Evolutionary conservation across 2,329 filamentous ascomycete species (phyloP).

Genomic region (Blumeriella jaapii): DNA sequence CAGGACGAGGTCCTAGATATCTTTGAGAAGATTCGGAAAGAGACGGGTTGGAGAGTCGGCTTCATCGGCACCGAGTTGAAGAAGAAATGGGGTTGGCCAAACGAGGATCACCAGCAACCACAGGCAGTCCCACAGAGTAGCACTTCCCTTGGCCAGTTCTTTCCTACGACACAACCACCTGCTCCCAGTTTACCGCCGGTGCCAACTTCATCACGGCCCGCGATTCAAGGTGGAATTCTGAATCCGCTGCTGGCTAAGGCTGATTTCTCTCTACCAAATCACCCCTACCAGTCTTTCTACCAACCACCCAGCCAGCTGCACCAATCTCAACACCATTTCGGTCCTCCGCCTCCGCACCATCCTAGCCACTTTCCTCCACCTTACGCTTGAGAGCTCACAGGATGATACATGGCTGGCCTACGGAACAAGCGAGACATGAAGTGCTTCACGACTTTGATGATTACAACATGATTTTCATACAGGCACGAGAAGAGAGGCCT

Average conservation of each 20-base stretch:
- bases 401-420: too few relatives aligned
- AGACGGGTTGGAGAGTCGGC: constrained; percentile 68
- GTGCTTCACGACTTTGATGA: background rate
- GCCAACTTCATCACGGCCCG: constrained; percentile 13
- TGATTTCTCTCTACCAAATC: constrained; percentile 66
- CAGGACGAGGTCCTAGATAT: constrained; percentile 74
- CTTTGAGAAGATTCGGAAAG: constrained; percentile 60
- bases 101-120: constrained; percentile 26
- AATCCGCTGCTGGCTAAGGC: constrained; percentile 63
- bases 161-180: constrained; percentile 16
- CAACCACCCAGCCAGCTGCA: constrained; percentile 43
- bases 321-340: constrained; percentile 16
- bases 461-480: too few relatives aligned
- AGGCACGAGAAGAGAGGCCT: too few relatives aligned
- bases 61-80: constrained; percentile 64
- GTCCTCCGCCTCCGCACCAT: constrained; percentile 20
- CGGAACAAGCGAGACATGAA: background rate
- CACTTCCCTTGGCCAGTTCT: constrained; percentile 21
- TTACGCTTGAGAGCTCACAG: constrained; percentile 2
- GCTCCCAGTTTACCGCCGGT: constrained; percentile 18
- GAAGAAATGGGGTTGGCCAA: constrained; percentile 62
- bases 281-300: constrained; percentile 74
- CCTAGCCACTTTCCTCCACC: constrained; percentile 17
- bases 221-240: constrained; percentile 36
- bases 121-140: constrained; percentile 15